A percentile compares a stretch with the other conserved stretches of the same genome.
Evolutionary conservation across 164 flowering plant species (phyloP).

Genomic region (Kingdonia uniflora): DNA sequence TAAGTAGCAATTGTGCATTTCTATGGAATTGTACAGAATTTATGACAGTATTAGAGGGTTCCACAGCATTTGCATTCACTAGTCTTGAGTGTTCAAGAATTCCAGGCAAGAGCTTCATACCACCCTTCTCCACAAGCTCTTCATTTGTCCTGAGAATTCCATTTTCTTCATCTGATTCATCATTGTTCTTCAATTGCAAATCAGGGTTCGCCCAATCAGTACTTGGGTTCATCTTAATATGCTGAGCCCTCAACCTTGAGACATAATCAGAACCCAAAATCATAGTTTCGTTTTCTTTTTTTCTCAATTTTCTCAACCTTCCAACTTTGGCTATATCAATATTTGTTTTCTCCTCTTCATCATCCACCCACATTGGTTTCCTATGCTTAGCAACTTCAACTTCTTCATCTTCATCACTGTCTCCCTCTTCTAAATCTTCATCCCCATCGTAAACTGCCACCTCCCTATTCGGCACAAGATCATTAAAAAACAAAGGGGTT

Average conservation of each 20-base stretch:
- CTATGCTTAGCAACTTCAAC: conserved; percentile 36
- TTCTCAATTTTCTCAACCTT: too few relatives aligned
- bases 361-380: conserved; percentile 83
- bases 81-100: conserved; percentile 61
- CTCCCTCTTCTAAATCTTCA: conserved; percentile 20
- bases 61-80: conserved; percentile 66
- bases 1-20: conserved; percentile 74
- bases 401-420: conserved; percentile 62
- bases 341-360: conserved; percentile 47
- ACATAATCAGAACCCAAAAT: conserved; percentile 66
- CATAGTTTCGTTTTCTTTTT: conserved; percentile 68
- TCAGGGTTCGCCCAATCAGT: too few relatives aligned
- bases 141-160: conserved; percentile 49
- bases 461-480: too few relatives aligned
- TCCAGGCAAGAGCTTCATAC: conserved; percentile 61
- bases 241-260: too few relatives aligned
- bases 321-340: too few relatives aligned
- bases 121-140: conserved; percentile 54
- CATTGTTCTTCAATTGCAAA: too few relatives aligned
- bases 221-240: too few relatives aligned
- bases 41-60: conserved; percentile 56
- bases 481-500: too few relatives aligned
- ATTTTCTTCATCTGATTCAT: too few relatives aligned
- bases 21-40: too few relatives aligned
- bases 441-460: too few relatives aligned